A percentile compares a stretch with the other conserved stretches of the same genome.
These are phyloP conservation scores for Sisymbrium irio DNA, from an alignment of 345 rosid species.

Conservation along the genomic window DNA sequence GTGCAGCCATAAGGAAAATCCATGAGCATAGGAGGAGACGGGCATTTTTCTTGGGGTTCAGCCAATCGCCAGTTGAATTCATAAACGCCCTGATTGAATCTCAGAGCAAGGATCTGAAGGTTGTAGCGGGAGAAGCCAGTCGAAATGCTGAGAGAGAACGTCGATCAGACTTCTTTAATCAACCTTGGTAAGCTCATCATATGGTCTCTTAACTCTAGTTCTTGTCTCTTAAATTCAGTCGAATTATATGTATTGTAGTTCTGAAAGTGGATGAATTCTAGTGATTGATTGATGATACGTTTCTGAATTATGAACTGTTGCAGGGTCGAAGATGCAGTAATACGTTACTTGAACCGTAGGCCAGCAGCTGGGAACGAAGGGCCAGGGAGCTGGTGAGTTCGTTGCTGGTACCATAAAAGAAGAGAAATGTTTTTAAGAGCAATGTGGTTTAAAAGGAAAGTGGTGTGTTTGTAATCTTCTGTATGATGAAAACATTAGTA, in stretches of 20 bases:
- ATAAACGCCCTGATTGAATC: conserved; percentile 90
- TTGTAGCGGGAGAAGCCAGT: conserved; percentile 84
- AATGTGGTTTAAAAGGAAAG: neutral
- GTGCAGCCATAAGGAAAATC: conserved; percentile 84
- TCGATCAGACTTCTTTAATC: conserved; percentile 83
- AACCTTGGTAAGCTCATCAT: conserved; percentile 73
- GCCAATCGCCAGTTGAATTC: conserved; percentile 96
- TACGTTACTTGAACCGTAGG: conserved; percentile 89
- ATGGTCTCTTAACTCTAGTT: neutral
- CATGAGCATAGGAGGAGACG: conserved; percentile 91
- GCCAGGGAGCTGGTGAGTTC: conserved; percentile 69
- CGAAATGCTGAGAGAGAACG: conserved; percentile 89
- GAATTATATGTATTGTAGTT: neutral
- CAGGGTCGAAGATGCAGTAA: conserved; percentile 99
- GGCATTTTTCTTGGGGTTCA: conserved; percentile 94
- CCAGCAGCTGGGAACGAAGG: conserved; percentile 84
- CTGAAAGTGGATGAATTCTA: neutral
- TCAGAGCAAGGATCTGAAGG: conserved; percentile 85
- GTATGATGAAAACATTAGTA: conserved; percentile 23
- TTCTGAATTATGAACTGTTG: conserved; percentile 19
- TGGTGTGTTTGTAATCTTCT: conserved; percentile 18
- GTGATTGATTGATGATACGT: conserved; percentile 16
- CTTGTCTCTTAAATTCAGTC: neutral
- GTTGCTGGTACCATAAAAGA: neutral
- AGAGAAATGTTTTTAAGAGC: neutral